Evolutionary conservation across 768 basidiomycete species (phyloP), one percentile per base, ranked within the genome.

Genomic region (Tylopilus rubrobrunneus): DNA sequence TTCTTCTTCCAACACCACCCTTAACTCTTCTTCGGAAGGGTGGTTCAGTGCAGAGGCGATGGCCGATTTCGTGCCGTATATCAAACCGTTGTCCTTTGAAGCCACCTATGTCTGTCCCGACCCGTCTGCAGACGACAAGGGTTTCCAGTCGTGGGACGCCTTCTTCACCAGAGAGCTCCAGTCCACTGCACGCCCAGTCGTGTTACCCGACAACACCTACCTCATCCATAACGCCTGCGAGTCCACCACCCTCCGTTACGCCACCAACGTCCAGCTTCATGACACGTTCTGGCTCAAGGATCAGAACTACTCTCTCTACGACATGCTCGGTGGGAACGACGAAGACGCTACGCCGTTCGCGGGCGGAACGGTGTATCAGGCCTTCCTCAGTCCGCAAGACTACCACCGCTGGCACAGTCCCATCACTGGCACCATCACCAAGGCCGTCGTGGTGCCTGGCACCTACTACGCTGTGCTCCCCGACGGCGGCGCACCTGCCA

Each of bases 391-490:
- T 39, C 73, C 79, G 0, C 58, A 72, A 31, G 73, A 74, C 25
- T 85, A 83, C 61, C 84, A 85, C 58, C 79, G 83, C 57, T 84
- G 83, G 84, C 80, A 81, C 68, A 67, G 72, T 33, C 84, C 84
- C 40, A 75, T 84, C 14, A 37, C 69, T 23, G 78, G 80, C 12
- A 41, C 29, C 19, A 23, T 49, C 27, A 49, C 40, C 9, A 65
- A 27, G 0, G 62, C 80, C 47, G 55, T 48, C 17, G 59, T 74
- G 33, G 60, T 81, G 1, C 17, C 21, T 3, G 54, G 60, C 12
- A 52, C 52, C 1, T 60, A 54, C 45, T 60, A 49, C 23, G 58
- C 50, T 5, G 56, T 48, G 1, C 48, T 55, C n/a, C 53, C 51
- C 2, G 55, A 61, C 28, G 37, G 36, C 1, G 58, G 56, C 7